Base-by-base conservation (phyloP, 2,329 filamentous ascomycete genomes). In the Aspergillus novoparasiticus region DNA sequence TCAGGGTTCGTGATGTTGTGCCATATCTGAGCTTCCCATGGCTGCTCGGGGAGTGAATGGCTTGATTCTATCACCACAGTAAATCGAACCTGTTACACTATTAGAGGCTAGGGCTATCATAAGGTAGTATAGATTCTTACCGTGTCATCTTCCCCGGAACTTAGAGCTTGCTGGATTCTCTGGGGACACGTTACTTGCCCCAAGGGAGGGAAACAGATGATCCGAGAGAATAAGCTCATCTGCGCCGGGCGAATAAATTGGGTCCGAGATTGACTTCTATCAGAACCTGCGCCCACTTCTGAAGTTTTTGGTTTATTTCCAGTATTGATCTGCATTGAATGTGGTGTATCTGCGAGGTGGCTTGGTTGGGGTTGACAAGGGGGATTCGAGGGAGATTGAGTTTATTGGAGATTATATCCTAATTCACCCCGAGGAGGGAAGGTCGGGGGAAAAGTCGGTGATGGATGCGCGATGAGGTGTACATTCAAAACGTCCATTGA, bases 21-120 rank as follows among this genome's bases (percentile, higher is more conserved):
- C 92, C 93, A 96, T 9, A 96, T 78, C 19, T 86, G 86, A 36
- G 93, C 86, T 69, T 95, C 85, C 89, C 91, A 95, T 23, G 82
- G 71, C 64, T 87, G 81, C 19, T 85, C 79, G 9, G 82, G 81
- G 54, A 84, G 84, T 41, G 81, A 81, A 26, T 75, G 77, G 46
- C 86, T 86, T 48, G 89, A 86, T 69, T 94, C 89, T 36, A 96
- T 82, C 14, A 94, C 77, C 8, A 90, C 89, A 0, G 86, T 89
- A 68, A 97, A 89, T 1, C 76, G 74, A 45, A 90, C 80, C 71
- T 84, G 14, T n/a, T 23, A 10, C 11, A 16, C 9, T 8, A 39
- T 55, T 26, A 39, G 51, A 19, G 9, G 16, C 12, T 11, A 32
- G 28, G 19, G 5, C 4, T 51, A 30, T 51, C 69, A 64, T 26